Percentiles rank a stretch among this genome's conserved stretches.
phyloP scores from a whole-genome alignment of 805 yeast species.

The Sungouiozyma intestinalis region DNA sequence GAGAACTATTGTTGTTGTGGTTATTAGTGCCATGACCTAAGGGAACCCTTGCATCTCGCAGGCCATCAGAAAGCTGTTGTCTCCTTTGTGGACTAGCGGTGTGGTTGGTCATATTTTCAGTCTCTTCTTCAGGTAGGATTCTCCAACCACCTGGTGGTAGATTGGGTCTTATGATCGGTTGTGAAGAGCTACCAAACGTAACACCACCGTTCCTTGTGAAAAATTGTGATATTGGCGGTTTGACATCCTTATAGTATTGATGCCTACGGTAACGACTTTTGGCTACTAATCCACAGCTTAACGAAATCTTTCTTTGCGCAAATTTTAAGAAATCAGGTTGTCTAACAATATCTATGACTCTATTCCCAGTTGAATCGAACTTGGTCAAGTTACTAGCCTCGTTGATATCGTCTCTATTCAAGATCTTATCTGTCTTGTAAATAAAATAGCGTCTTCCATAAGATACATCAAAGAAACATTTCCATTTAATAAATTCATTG shows the following conservation, averaged over 20 bases:
- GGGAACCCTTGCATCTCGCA: not conserved
- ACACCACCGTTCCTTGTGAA: constrained; percentile 25
- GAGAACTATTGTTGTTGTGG: not conserved
- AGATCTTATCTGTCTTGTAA: constrained; percentile 35
- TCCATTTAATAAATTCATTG: constrained; percentile 21
- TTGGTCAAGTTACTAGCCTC: constrained; percentile 33
- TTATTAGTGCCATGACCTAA: not conserved
- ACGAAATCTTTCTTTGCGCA: constrained; percentile 32
- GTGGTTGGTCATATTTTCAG: not conserved
- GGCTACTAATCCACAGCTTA: constrained; percentile 29
- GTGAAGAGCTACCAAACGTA: constrained; percentile 14
- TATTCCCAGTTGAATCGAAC: constrained; percentile 59
- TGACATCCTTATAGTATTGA: constrained; percentile 22
- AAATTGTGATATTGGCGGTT: constrained; percentile 27
- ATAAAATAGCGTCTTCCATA: constrained; percentile 77
- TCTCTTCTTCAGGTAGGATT: constrained; percentile 16
- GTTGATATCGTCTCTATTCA: constrained; percentile 27
- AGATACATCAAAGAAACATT: constrained; percentile 29
- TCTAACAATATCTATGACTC: constrained; percentile 34
- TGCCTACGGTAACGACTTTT: constrained; percentile 21
- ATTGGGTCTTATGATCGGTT: constrained; percentile 20
- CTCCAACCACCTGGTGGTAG: constrained; percentile 30
- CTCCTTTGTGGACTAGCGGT: not conserved
- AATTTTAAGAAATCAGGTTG: constrained; percentile 32
- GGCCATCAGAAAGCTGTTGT: not conserved